These are phyloP conservation scores for Penicillium argentinense DNA, from an alignment of 495 filamentous ascomycete species.

Conservation along the genomic window DNA sequence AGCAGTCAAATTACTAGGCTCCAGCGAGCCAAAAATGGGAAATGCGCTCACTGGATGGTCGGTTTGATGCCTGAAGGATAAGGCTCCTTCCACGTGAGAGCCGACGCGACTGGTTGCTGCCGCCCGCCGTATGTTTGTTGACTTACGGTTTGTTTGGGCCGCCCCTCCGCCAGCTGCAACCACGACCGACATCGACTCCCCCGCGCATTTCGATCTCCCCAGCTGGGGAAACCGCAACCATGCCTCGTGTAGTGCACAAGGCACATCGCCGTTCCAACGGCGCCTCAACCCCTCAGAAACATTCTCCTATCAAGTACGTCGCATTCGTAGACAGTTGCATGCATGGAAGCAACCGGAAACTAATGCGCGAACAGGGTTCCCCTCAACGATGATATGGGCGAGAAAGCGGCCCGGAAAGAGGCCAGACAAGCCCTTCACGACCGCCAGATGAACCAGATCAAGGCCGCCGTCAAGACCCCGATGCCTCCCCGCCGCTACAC, in stretches of 20 bases:
- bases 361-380: constrained; percentile 61
- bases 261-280: constrained; percentile 49
- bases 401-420: constrained; percentile 86
- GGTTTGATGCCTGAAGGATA: constrained; percentile 2
- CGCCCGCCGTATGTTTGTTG: constrained; percentile 38
- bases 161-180: constrained; percentile 21
- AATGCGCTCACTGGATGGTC: no score
- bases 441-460: constrained; percentile 87
- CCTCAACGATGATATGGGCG: constrained; percentile 90
- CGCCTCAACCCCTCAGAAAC: constrained; percentile 59
- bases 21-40: neutral
- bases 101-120: constrained; percentile 15
- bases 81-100: constrained; percentile 20
- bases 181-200: constrained; percentile 10
- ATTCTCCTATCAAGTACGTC: constrained; percentile 68
- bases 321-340: neutral
- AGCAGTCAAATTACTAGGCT: no score
- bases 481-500: constrained; percentile 64
- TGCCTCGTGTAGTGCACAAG: constrained; percentile 73
- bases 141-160: constrained; percentile 31
- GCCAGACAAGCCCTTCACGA: constrained; percentile 86
- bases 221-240: constrained; percentile 44
- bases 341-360: constrained; percentile 2
- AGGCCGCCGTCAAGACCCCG: constrained; percentile 82
- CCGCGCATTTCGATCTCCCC: constrained; percentile 20